Evolutionary conservation across 768 basidiomycete species (phyloP).

Genomic region (Trametes cubensis): DNA sequence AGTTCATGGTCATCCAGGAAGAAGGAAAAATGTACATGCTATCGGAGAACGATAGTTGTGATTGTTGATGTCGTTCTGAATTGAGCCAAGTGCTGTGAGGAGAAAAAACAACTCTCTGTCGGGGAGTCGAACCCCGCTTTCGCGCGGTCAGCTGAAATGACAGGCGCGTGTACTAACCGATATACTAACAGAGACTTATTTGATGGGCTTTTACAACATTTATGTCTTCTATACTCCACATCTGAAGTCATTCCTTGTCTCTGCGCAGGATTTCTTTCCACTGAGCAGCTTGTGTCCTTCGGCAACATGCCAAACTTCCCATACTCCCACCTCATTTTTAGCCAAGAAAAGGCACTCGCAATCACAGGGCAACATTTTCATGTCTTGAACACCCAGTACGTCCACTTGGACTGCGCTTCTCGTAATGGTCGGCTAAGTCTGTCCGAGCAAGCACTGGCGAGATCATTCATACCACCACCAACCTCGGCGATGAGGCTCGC

Average conservation of each 20-base stretch:
- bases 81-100: too few relatives aligned
- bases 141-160: slow-evolving; percentile 27
- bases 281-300: background rate
- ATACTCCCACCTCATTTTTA: slow-evolving; percentile 15
- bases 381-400: slow-evolving; percentile 58
- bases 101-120: slow-evolving; percentile 24
- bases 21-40: too few relatives aligned
- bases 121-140: slow-evolving; percentile 42
- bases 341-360: slow-evolving; percentile 4
- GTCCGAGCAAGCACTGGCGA: slow-evolving; percentile 51
- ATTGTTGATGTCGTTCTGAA: too few relatives aligned
- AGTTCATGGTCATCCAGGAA: too few relatives aligned
- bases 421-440: slow-evolving; percentile 22
- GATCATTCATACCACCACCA: slow-evolving; percentile 48
- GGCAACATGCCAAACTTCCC: slow-evolving; percentile 20
- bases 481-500: slow-evolving; percentile 35
- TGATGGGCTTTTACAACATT: too few relatives aligned
- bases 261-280: background rate
- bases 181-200: slow-evolving; percentile 19
- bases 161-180: slow-evolving; percentile 22
- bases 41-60: too few relatives aligned
- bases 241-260: background rate
- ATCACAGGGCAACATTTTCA: slow-evolving; percentile 64
- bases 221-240: too few relatives aligned
- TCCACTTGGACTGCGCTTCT: background rate